Percentiles rank a stretch among this genome's conserved stretches.
Conservation (phyloP, 306 rosid genomes). For the Fragaria nilgerrensis region DNA sequence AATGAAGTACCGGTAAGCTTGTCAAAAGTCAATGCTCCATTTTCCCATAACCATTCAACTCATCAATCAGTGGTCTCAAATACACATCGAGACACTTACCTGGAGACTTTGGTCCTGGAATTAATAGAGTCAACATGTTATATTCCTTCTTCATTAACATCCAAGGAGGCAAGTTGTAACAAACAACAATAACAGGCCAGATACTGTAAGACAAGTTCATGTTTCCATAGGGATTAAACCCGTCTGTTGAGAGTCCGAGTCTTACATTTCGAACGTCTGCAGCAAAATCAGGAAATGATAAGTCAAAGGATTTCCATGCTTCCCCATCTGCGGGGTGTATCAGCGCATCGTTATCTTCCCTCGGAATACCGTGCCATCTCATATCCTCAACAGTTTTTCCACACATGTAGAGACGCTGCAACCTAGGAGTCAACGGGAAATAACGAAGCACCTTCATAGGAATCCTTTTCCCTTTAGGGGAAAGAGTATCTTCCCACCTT, state of each 20-base stretch:
- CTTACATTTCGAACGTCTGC: neutral
- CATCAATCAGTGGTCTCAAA: neutral
- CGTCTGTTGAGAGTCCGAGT: neutral
- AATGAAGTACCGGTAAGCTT: no score
- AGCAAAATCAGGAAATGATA: neutral
- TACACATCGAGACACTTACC: neutral
- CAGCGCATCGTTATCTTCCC: neutral
- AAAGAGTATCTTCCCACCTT: no score
- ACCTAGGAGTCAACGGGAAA: no score
- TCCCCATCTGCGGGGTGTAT: neutral
- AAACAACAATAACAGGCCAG: neutral
- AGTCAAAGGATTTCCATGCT: neutral
- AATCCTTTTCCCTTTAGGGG: no score
- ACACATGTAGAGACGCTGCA: neutral
- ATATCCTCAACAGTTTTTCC: neutral
- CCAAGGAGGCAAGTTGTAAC: neutral
- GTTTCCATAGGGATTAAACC: neutral
- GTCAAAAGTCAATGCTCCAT: no score
- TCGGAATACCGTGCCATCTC: neutral
- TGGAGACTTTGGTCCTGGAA: neutral
- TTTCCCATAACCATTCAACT: no score
- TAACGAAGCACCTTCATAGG: no score
- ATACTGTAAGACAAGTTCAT: neutral
- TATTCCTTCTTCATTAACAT: neutral
- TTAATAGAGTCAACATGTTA: neutral